phyloP scores from a whole-genome alignment of 306 rosid species.

The Prunus davidiana region DNA sequence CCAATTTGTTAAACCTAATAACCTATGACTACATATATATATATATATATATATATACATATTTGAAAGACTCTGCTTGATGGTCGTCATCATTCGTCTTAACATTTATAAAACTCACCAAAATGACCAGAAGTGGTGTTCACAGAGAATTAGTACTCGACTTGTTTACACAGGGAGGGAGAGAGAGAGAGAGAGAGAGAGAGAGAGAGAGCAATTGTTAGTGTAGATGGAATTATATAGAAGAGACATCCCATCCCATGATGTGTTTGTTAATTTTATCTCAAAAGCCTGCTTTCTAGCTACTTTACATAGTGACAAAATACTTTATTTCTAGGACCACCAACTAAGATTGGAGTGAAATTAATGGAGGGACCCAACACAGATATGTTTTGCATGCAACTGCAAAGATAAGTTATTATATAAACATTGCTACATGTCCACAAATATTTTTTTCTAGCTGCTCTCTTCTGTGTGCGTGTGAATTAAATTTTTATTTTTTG shows the following conservation, averaged over 20 bases:
- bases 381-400: neutral
- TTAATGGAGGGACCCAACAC: neutral
- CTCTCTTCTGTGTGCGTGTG: too few relatives aligned
- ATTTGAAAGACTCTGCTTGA: neutral
- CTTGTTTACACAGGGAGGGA: neutral
- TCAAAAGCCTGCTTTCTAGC: neutral
- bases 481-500: too few relatives aligned
- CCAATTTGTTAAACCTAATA: neutral
- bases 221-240: neutral
- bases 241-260: neutral
- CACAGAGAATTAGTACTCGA: neutral
- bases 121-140: neutral
- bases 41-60: too few relatives aligned
- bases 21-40: neutral
- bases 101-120: too few relatives aligned
- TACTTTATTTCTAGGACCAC: neutral
- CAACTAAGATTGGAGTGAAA: neutral
- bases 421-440: neutral
- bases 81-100: too few relatives aligned
- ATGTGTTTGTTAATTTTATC: neutral
- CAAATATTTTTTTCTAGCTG: too few relatives aligned
- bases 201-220: neutral
- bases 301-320: neutral
- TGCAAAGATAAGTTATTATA: neutral
- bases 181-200: too few relatives aligned